Evolutionary conservation across 2,329 filamentous ascomycete species (phyloP), one percentile per base, ranked within the genome.

Genomic region (Colletotrichum higginsianum): DNA sequence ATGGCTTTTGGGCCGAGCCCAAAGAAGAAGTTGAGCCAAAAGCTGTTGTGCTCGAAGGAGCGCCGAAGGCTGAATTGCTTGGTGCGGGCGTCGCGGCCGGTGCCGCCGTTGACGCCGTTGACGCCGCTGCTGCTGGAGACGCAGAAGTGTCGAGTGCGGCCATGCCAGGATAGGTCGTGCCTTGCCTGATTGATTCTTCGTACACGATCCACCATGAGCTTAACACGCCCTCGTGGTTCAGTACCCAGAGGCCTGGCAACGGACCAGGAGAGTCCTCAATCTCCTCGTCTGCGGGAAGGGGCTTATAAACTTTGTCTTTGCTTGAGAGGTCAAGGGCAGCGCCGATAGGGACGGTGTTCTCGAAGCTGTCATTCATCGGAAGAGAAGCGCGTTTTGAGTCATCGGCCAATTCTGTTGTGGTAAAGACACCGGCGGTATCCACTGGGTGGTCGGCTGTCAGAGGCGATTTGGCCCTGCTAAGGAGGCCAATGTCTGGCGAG

Each of bases 121-220:
- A 18, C 23, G 57, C 30, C 12, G 66, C 68, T 6, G 78, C 75
- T 64, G 82, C 69, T 4, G 78, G 67, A 72, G 78, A 75, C 46
- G 78, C 69, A 18, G 76, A 67, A 11, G 80, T 76, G 9, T 83
- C 76, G 74, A 79, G 69, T 40, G 77, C 64, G 23, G 87, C 84
- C 74, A 98, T 85, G 5, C 93, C 93, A 50, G 92, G 88, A 80
- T 95, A 98, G 0, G 90, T 89, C 8, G 89, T 90, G 4, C 91
- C 91, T 76, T 92, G 86, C 71, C 92, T 90, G 73, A 99, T 91
- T 2, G 96, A 95, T 52, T 97, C 94, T 46, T 93, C 90, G 82
- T 98, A 98, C 23, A 98, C 89, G 53, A 98, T 83, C 94, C 96
- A 98, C 95, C 96, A 99, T 15, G 91, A 88, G 56, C 90, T 91